Evolutionary conservation across 345 rosid species (phyloP).

Genomic region (Pugionium dolabratum): DNA sequence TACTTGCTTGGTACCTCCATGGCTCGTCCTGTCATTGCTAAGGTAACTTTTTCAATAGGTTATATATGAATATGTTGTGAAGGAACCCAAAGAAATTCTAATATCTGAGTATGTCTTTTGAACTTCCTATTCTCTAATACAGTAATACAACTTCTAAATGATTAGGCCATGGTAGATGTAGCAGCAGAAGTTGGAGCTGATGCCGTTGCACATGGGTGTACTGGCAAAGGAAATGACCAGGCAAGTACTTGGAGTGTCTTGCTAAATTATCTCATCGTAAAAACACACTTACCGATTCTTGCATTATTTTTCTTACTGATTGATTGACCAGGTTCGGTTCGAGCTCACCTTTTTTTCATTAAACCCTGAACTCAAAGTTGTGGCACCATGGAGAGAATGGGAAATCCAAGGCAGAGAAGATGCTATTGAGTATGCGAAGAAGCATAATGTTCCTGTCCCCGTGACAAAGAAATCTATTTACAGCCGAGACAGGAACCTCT

Average conservation of each 20-base stretch:
- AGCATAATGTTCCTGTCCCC: conserved; percentile 90
- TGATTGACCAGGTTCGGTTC: conserved; percentile 73
- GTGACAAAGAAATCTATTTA: conserved; percentile 95
- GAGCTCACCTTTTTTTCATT: conserved; percentile 91
- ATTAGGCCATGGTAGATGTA: conserved; percentile 97
- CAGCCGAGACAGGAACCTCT: conserved; percentile 90
- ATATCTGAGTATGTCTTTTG: conserved; percentile 6
- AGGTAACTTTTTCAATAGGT: conserved; percentile 43
- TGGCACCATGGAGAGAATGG: conserved; percentile 99
- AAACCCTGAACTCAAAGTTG: conserved; percentile 88
- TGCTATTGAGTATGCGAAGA: conserved; percentile 92
- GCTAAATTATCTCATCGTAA: background rate
- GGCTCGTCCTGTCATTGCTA: conserved; percentile 99
- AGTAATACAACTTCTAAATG: conserved; percentile 14
- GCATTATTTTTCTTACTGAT: conserved; percentile 14
- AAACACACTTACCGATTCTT: background rate
- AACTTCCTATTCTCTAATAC: background rate
- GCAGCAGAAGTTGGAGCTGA: conserved; percentile 98
- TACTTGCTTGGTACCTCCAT: conserved; percentile 96
- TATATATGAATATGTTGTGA: background rate
- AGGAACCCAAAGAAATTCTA: background rate
- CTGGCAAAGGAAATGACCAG: conserved; percentile 99
- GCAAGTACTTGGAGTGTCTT: conserved; percentile 42
- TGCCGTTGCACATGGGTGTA: conserved; percentile 96
- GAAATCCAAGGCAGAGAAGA: conserved; percentile 93